These are phyloP conservation scores for Chlamydomonas schloesseri DNA, from an alignment of 139 green algal species.

Conservation along the genomic window DNA sequence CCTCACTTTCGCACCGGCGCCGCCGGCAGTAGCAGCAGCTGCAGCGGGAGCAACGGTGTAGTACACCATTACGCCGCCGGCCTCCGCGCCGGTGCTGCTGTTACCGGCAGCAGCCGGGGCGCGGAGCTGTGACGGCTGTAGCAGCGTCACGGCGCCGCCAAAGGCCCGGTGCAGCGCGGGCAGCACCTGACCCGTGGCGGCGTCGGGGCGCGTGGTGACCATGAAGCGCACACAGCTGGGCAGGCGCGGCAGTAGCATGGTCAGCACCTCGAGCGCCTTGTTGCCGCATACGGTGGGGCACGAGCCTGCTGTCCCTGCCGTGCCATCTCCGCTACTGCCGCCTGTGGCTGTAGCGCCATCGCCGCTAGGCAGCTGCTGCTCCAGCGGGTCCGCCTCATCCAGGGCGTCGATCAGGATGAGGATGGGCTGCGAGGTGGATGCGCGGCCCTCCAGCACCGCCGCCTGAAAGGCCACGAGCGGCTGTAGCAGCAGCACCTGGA, in stretches of 20 bases:
- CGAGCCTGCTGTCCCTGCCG: no score
- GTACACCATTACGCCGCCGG: no score
- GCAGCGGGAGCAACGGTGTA: no score
- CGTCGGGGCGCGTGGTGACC: background rate
- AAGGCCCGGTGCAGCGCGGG: constrained; percentile 8
- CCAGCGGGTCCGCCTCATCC: constrained; percentile 20
- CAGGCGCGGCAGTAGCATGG: background rate
- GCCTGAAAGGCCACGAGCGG: background rate
- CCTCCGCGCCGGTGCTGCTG: no score
- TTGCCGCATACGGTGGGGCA: background rate
- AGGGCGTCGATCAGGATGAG: constrained; percentile 22
- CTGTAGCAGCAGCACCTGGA: constrained; percentile 4
- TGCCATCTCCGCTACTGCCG: no score
- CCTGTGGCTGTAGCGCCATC: no score
- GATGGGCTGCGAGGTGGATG: background rate
- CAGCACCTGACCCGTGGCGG: background rate
- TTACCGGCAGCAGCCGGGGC: no score
- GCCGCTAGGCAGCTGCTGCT: no score
- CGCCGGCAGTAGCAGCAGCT: no score
- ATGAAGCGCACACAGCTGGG: background rate
- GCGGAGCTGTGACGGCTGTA: no score
- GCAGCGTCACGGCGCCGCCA: no score
- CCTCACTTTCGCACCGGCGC: no score
- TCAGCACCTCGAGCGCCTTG: background rate
- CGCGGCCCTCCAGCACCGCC: background rate